These are phyloP conservation scores for Zasmidium angulare DNA, from an alignment of 2,329 filamentous ascomycete species.

Conservation along the genomic window DNA sequence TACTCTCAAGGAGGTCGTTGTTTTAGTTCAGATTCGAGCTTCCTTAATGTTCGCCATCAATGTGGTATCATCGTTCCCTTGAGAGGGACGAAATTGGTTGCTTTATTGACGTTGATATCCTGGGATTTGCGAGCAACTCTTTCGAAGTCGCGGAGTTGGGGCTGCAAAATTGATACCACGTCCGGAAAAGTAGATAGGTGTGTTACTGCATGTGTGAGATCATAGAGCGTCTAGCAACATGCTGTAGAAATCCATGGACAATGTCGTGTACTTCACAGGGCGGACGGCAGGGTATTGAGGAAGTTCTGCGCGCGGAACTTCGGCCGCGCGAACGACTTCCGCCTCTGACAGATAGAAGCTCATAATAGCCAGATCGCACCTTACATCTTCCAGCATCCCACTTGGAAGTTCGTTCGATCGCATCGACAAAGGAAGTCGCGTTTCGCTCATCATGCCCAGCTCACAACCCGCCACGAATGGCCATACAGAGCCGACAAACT, in stretches of 20 bases:
- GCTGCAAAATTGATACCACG: too few species aligned
- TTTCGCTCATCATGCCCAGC: not conserved
- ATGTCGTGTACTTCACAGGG: not conserved
- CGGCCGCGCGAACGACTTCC: not conserved
- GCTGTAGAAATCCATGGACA: not conserved
- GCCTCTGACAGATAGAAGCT: not conserved
- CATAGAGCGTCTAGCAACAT: not conserved
- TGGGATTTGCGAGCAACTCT: too few species aligned
- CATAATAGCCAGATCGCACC: not conserved
- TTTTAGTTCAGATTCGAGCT: too few species aligned
- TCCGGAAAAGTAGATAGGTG: too few species aligned
- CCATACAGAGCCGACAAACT: constrained; percentile 4
- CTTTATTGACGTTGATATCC: too few species aligned
- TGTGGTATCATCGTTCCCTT: too few species aligned
- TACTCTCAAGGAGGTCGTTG: too few species aligned
- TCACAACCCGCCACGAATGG: constrained; percentile 6
- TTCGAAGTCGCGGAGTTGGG: too few species aligned
- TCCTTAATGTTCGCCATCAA: too few species aligned
- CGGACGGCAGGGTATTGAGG: not conserved
- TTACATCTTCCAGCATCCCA: not conserved
- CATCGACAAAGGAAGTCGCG: not conserved
- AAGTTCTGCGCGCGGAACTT: not conserved
- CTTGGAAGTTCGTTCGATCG: not conserved
- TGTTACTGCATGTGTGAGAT: too few species aligned
- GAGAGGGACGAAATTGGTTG: too few species aligned